phyloP scores from a whole-genome alignment of 345 rosid genomes.

The Ceriops decandra region DNA sequence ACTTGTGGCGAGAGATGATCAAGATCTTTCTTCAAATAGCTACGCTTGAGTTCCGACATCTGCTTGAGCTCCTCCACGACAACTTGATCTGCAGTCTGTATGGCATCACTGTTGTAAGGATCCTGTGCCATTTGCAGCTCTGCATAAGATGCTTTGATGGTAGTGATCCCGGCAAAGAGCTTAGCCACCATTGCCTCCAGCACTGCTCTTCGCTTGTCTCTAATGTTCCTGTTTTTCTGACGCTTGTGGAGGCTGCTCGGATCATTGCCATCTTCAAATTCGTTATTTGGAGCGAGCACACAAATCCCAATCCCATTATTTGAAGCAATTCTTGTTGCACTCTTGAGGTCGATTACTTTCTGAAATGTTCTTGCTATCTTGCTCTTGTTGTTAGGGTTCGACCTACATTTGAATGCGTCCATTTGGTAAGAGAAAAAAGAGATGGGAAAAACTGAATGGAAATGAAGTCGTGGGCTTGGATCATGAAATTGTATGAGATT shows the following conservation, averaged over 20 bases:
- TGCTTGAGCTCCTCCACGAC: slow-evolving; percentile 70
- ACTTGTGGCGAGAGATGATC: slow-evolving; percentile 77
- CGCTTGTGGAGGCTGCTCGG: neutral
- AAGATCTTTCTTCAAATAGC: slow-evolving; percentile 60
- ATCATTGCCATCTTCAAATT: slow-evolving; percentile 28
- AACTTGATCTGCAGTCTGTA: slow-evolving; percentile 76
- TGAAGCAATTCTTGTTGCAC: slow-evolving; percentile 47
- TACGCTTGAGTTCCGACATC: slow-evolving; percentile 69
- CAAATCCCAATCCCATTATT: slow-evolving; percentile 72
- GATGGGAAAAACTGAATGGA: neutral
- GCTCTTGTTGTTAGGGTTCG: slow-evolving; percentile 40
- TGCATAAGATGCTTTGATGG: slow-evolving; percentile 87
- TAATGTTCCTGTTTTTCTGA: slow-evolving; percentile 6
- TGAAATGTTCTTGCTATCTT: slow-evolving; percentile 65
- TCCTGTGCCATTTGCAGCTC: slow-evolving; percentile 92
- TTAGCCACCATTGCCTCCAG: slow-evolving; percentile 70
- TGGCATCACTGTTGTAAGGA: slow-evolving; percentile 72
- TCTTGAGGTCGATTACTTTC: slow-evolving; percentile 52
- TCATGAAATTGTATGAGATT: slow-evolving; percentile 4
- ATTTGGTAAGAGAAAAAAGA: slow-evolving; percentile 17
- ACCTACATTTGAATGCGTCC: slow-evolving; percentile 56
- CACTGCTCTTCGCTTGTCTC: slow-evolving; percentile 44
- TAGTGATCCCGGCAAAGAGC: slow-evolving; percentile 68
- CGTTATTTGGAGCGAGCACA: slow-evolving; percentile 49
- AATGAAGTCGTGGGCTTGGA: slow-evolving; percentile 1